A percentile compares a stretch with the other conserved stretches of the same genome.
phyloP scores from a whole-genome alignment of 1,284 basidiomycete species.

The Inonotus obliquus region DNA sequence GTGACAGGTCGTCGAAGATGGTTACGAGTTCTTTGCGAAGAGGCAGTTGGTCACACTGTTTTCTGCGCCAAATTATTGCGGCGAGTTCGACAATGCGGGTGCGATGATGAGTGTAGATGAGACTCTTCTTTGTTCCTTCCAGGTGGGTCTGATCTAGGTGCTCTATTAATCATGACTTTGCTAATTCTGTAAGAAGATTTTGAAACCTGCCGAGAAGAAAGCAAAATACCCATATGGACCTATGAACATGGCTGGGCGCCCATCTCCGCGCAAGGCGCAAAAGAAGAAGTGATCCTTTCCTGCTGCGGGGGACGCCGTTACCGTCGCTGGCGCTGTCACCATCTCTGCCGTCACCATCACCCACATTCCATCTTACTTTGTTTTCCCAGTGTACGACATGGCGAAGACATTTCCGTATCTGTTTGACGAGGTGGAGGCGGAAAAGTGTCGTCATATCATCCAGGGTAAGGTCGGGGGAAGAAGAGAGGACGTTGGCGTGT shows the following conservation, averaged over 20 bases:
- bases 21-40: slow-evolving; percentile 99
- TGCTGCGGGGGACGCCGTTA: slow-evolving; percentile 59
- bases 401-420: background rate
- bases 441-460: background rate
- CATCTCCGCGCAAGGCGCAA: slow-evolving; percentile 81
- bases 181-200: slow-evolving; percentile 66
- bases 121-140: slow-evolving; percentile 96
- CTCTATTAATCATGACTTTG: slow-evolving; percentile 7
- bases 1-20: slow-evolving; percentile 90
- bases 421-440: slow-evolving; percentile 7
- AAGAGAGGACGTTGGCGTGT: background rate
- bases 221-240: slow-evolving; percentile 85
- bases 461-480: background rate
- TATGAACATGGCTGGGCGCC: slow-evolving; percentile 69
- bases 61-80: slow-evolving; percentile 97
- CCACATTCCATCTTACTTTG: slow-evolving; percentile 23
- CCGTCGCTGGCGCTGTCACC: slow-evolving; percentile 17
- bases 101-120: slow-evolving; percentile 99
- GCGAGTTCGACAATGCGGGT: slow-evolving; percentile 98
- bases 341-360: slow-evolving; percentile 24
- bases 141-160: slow-evolving; percentile 48
- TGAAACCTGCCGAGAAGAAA: slow-evolving; percentile 99
- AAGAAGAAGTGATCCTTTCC: slow-evolving; percentile 81
- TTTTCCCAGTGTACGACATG: slow-evolving; percentile 19
- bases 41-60: slow-evolving; percentile 96